Conservation (phyloP, 2,329 filamentous ascomycete genomes). For the Seiridium unicorne region DNA sequence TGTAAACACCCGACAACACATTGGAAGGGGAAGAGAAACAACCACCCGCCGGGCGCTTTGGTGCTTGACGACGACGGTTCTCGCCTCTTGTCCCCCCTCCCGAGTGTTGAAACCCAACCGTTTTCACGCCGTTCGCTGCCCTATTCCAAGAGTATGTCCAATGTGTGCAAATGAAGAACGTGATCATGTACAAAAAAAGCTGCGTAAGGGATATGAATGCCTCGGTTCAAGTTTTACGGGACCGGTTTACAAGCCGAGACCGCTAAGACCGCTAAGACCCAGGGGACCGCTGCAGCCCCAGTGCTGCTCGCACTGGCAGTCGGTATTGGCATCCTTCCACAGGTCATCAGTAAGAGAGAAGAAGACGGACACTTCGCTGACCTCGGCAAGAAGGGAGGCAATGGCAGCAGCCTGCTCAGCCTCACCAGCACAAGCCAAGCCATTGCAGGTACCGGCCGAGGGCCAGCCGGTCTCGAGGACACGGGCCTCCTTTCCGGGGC, state of each 20-base stretch:
- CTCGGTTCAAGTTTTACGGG: neutral
- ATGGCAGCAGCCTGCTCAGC: slow-evolving; percentile 72
- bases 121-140: neutral
- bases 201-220: slow-evolving; percentile 9
- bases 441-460: slow-evolving; percentile 66
- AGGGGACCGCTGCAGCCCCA: slow-evolving; percentile 68
- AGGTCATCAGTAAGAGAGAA: slow-evolving; percentile 78
- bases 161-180: slow-evolving; percentile 6
- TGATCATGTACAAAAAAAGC: slow-evolving; percentile 10
- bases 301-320: slow-evolving; percentile 71
- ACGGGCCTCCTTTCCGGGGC: slow-evolving; percentile 69
- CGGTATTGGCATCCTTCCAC: slow-evolving; percentile 72
- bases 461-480: slow-evolving; percentile 95
- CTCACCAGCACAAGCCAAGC: slow-evolving; percentile 65
- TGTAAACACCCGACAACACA: slow-evolving; percentile 4
- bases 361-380: slow-evolving; percentile 71
- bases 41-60: neutral
- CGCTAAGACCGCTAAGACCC: slow-evolving; percentile 15
- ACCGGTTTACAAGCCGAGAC: neutral
- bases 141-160: slow-evolving; percentile 6
- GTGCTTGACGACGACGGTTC: neutral
- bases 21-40: slow-evolving; percentile 4
- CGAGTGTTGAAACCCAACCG: neutral
- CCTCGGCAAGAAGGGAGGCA: slow-evolving; percentile 61
- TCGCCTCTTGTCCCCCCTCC: neutral